Percentiles rank a stretch among this genome's conserved stretches.
These are phyloP conservation scores for Kickxella alabastrina DNA, from an alignment of 192 early-diverging fungal genomes.

Conservation along the genomic window DNA sequence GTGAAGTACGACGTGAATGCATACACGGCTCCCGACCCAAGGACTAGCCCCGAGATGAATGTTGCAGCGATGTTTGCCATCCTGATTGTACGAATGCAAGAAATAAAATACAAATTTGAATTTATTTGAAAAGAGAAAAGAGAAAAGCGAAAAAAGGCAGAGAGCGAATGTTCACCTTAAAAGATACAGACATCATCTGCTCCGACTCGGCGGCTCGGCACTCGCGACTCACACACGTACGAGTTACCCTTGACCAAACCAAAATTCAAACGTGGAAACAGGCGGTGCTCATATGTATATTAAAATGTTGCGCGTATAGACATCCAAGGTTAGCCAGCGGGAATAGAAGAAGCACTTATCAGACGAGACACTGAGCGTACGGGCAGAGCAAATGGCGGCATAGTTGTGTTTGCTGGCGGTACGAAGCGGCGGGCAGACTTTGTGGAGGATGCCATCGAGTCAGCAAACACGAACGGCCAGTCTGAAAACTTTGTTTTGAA, in stretches of 20 bases:
- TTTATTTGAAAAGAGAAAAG: not conserved
- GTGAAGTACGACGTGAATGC: conserved; percentile 36
- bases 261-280: not conserved
- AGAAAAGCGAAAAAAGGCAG: no score
- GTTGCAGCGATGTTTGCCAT: conserved; percentile 47
- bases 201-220: no score
- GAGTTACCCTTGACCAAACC: no score
- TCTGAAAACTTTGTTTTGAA: conserved; percentile 51
- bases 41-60: conserved; percentile 41
- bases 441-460: conserved; percentile 12
- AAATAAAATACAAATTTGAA: no score
- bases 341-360: conserved; percentile 11
- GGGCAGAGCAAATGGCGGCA: conserved; percentile 15
- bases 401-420: conserved; percentile 2
- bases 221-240: no score
- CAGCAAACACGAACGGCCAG: conserved; percentile 48
- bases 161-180: no score
- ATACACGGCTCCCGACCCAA: conserved; percentile 37
- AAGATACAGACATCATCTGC: no score
- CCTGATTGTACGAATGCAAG: no score
- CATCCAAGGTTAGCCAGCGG: conserved; percentile 13
- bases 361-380: conserved; percentile 21
- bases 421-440: conserved; percentile 8
- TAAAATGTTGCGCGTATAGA: not conserved
- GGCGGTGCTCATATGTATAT: no score